Conservation (phyloP, 257 asterid genomes). For the Penstemon newberryi region DNA sequence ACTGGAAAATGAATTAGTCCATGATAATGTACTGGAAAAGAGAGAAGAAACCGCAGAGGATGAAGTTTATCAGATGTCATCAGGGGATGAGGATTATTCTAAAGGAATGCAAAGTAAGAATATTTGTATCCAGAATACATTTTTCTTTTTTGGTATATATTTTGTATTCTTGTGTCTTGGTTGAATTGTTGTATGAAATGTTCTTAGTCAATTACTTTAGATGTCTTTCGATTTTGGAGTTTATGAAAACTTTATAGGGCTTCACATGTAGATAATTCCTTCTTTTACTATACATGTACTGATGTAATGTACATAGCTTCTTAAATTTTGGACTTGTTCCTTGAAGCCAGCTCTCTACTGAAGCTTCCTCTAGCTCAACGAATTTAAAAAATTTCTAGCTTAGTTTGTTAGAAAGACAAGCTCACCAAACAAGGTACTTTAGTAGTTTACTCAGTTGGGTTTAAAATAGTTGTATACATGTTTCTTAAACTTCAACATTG, state of each 20-base stretch:
- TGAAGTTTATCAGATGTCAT: slow-evolving; percentile 71
- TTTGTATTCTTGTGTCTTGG: neutral
- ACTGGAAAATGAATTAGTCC: slow-evolving; percentile 27
- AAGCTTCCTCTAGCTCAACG: slow-evolving; percentile 12
- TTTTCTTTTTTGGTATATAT: slow-evolving; percentile 12
- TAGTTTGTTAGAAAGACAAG: slow-evolving; percentile 4
- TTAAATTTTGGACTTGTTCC: neutral
- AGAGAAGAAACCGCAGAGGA: slow-evolving; percentile 42
- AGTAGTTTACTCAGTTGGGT: neutral
- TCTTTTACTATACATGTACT: neutral
- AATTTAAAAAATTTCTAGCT: neutral
- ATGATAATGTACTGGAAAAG: slow-evolving; percentile 37
- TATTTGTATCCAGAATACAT: neutral
- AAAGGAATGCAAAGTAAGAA: slow-evolving; percentile 89
- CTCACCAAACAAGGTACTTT: neutral
- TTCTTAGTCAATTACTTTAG: neutral
- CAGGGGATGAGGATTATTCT: slow-evolving; percentile 80
- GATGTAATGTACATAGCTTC: neutral
- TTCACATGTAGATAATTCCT: neutral
- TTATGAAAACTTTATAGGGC: neutral
- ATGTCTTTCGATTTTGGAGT: neutral
- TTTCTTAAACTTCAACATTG: neutral
- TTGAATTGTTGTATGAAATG: slow-evolving; percentile 1
- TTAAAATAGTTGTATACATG: neutral
- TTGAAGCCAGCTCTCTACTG: neutral